phyloP scores from a whole-genome alignment of 2,329 filamentous ascomycete species.

The Aspergillus sp. region DNA sequence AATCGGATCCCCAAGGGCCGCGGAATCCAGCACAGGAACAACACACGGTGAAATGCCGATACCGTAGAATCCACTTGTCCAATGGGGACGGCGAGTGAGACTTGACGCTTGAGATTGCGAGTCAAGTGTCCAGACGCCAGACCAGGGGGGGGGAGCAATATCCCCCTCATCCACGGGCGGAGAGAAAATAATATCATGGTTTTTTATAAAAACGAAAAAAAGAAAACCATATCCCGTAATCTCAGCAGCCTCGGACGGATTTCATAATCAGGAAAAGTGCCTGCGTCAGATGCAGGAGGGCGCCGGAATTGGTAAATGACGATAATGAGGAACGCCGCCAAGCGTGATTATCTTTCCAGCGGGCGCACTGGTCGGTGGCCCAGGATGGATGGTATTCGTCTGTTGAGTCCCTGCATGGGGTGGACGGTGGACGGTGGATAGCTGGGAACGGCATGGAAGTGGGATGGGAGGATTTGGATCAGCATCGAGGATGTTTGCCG shows the following conservation, averaged over 20 bases:
- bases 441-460: not conserved
- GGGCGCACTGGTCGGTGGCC: not conserved
- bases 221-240: not conserved
- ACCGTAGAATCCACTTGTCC: not conserved
- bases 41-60: constrained; percentile 5
- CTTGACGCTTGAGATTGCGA: not conserved
- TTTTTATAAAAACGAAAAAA: not conserved
- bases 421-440: no score
- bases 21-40: not conserved
- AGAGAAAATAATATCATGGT: not conserved
- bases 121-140: not conserved
- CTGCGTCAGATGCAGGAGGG: not conserved
- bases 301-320: not conserved
- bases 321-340: not conserved
- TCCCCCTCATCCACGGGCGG: not conserved
- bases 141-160: not conserved
- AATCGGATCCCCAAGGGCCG: not conserved
- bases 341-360: not conserved
- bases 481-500: not conserved
- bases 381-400: not conserved
- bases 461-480: not conserved
- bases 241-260: not conserved
- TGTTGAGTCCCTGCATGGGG: not conserved
- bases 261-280: not conserved
- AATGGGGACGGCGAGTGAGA: not conserved